phyloP scores from a whole-genome alignment of 2,329 filamentous ascomycete species.

The Botryotinia globosa region DNA sequence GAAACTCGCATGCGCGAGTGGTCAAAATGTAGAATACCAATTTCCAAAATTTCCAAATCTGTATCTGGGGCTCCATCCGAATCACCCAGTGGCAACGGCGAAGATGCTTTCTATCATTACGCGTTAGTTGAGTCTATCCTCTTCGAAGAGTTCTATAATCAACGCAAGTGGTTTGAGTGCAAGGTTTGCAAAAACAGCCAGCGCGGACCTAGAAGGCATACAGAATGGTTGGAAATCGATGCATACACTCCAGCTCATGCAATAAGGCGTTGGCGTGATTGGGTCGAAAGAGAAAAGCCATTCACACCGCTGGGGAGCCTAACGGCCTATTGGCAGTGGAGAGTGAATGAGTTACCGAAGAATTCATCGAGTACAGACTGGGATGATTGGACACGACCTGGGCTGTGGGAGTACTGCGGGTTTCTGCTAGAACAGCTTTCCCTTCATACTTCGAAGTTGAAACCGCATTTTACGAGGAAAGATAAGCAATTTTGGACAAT shows the following conservation, averaged over 20 bases:
- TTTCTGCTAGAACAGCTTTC: not conserved
- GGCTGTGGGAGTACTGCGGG: not conserved
- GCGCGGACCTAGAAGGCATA: slow-evolving; percentile 14
- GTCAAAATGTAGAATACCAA: slow-evolving; percentile 21
- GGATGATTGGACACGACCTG: slow-evolving; percentile 22
- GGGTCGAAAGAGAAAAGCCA: slow-evolving; percentile 22
- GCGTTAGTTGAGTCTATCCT: slow-evolving; percentile 23
- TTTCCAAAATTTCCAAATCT: not conserved
- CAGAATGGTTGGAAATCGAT: slow-evolving; percentile 26
- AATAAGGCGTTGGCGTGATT: slow-evolving; percentile 24
- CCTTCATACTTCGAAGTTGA: not conserved
- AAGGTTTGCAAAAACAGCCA: not conserved
- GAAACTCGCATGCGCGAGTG: slow-evolving; percentile 15
- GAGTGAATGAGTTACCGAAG: slow-evolving; percentile 20
- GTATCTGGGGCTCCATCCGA: not conserved
- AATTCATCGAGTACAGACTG: slow-evolving; percentile 21
- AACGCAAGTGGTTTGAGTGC: slow-evolving; percentile 21
- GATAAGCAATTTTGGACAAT: slow-evolving; percentile 6
- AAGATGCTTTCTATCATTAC: slow-evolving; percentile 23
- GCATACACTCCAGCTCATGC: slow-evolving; percentile 18
- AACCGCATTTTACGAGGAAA: slow-evolving; percentile 2
- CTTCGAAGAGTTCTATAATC: slow-evolving; percentile 22
- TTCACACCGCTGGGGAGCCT: slow-evolving; percentile 19
- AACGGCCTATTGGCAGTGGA: slow-evolving; percentile 27
- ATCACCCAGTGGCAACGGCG: not conserved